Percentiles rank a stretch among this genome's conserved stretches.
Evolutionary conservation across 2,329 filamentous ascomycete genomes (phyloP).

Genomic region (Pleomassaria siparia): DNA sequence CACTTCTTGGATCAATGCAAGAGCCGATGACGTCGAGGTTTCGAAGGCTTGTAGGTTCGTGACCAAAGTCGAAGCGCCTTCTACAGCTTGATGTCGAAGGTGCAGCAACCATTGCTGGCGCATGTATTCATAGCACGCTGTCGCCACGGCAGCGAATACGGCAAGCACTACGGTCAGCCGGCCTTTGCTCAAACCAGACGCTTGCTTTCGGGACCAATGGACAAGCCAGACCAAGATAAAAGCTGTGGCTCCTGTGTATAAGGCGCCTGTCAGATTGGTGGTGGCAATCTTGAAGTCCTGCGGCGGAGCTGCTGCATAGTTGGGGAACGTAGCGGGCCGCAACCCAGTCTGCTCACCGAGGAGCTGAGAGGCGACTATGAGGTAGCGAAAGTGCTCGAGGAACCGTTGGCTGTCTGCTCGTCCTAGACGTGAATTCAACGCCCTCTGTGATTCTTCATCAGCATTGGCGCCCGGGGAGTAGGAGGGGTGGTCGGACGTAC

Average conservation of each 20-base stretch:
- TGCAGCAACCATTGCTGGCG: conserved; percentile 81
- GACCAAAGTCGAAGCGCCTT: conserved; percentile 69
- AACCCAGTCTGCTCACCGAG: conserved; percentile 62
- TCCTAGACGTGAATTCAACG: conserved; percentile 71
- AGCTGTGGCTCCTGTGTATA: conserved; percentile 63
- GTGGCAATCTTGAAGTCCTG: conserved; percentile 45
- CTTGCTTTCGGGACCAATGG: conserved; percentile 66
- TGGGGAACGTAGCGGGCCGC: conserved; percentile 34
- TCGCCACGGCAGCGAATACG: conserved; percentile 55
- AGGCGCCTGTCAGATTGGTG: conserved; percentile 65
- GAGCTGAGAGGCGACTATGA: conserved; percentile 87
- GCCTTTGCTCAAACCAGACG: conserved; percentile 57
- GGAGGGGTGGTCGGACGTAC: conserved; percentile 21
- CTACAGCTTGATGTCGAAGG: conserved; percentile 71
- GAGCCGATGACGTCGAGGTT: conserved; percentile 70
- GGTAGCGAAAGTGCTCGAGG: conserved; percentile 89
- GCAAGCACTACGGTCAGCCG: conserved; percentile 50
- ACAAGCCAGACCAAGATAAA: conserved; percentile 68
- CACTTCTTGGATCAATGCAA: conserved; percentile 89
- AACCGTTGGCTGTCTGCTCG: conserved; percentile 81
- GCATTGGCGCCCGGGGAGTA: conserved; percentile 14
- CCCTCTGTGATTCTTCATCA: conserved; percentile 54
- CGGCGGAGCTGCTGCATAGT: conserved; percentile 23
- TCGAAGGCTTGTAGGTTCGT: conserved; percentile 79
- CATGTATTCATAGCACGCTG: conserved; percentile 70